Conservation (phyloP, 2,329 filamentous ascomycete species). For the Canariomyces notabilis region DNA sequence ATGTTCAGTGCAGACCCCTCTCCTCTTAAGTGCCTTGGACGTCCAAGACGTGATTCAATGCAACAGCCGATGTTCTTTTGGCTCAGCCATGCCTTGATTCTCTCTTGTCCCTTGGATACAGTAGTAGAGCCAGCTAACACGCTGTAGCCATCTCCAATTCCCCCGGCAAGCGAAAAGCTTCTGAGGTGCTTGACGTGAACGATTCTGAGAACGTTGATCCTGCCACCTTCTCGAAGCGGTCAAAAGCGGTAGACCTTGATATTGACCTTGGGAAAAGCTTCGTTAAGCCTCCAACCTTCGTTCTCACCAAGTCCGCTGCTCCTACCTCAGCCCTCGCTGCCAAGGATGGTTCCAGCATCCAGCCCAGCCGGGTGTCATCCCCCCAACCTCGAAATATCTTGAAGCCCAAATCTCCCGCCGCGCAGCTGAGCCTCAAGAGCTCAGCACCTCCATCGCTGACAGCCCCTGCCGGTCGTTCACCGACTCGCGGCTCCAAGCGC, state of each 20-base stretch:
- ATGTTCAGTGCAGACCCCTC: background rate
- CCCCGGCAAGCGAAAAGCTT: slow-evolving; percentile 53
- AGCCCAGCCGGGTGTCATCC: slow-evolving; percentile 26
- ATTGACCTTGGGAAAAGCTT: slow-evolving; percentile 39
- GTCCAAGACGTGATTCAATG: too few relatives aligned
- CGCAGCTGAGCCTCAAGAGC: slow-evolving; percentile 40
- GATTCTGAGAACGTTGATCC: slow-evolving; percentile 61
- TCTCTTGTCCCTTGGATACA: background rate
- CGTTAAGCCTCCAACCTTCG: slow-evolving; percentile 43
- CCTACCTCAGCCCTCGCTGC: slow-evolving; percentile 27
- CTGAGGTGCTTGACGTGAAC: slow-evolving; percentile 44
- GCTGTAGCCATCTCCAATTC: slow-evolving; percentile 37
- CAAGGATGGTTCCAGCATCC: slow-evolving; percentile 32
- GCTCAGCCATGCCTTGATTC: background rate
- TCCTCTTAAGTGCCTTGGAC: background rate
- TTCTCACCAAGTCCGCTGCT: slow-evolving; percentile 39
- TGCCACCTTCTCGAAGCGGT: slow-evolving; percentile 51
- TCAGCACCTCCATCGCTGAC: slow-evolving; percentile 51
- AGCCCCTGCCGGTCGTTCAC: slow-evolving; percentile 76
- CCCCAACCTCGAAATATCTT: slow-evolving; percentile 42
- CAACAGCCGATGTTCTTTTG: too few relatives aligned
- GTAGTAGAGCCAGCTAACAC: slow-evolving; percentile 25
- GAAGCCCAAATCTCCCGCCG: slow-evolving; percentile 48
- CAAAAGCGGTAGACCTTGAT: slow-evolving; percentile 46
- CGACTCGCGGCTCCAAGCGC: slow-evolving; percentile 62